These are phyloP conservation scores for Syzygium aromaticum DNA, from an alignment of 345 rosid species.

Conservation along the genomic window DNA sequence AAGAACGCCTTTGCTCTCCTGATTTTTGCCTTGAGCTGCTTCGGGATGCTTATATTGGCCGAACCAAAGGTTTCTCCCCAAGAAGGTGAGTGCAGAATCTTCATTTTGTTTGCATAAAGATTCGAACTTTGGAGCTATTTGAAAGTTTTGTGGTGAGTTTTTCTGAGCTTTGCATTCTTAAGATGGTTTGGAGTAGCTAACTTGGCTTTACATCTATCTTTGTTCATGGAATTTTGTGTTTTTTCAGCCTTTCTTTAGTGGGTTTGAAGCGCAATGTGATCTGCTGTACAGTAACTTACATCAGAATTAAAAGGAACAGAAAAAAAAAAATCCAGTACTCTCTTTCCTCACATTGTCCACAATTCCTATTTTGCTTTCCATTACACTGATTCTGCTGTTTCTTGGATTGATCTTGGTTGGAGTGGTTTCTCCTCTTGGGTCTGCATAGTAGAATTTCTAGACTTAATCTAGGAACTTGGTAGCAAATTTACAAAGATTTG, in stretches of 20 bases:
- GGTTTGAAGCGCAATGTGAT: not conserved
- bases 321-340: not conserved
- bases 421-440: not conserved
- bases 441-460: not conserved
- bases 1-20: conserved; percentile 18
- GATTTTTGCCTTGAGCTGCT: conserved; percentile 31
- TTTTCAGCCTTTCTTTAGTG: not conserved
- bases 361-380: not conserved
- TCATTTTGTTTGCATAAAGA: not conserved
- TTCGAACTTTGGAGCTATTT: not conserved
- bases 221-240: not conserved
- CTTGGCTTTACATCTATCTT: not conserved
- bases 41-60: conserved; percentile 18
- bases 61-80: conserved; percentile 39
- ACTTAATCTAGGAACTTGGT: not conserved
- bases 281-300: not conserved
- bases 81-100: conserved; percentile 33
- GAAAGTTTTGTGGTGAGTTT: not conserved
- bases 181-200: not conserved
- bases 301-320: not conserved
- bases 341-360: not conserved
- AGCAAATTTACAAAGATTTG: not conserved
- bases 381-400: not conserved
- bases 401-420: not conserved
- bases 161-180: not conserved